A percentile compares a stretch with the other conserved stretches of the same genome.
Conservation (phyloP, 495 filamentous ascomycete species). For the Paragyromitra xinjiangensis region DNA sequence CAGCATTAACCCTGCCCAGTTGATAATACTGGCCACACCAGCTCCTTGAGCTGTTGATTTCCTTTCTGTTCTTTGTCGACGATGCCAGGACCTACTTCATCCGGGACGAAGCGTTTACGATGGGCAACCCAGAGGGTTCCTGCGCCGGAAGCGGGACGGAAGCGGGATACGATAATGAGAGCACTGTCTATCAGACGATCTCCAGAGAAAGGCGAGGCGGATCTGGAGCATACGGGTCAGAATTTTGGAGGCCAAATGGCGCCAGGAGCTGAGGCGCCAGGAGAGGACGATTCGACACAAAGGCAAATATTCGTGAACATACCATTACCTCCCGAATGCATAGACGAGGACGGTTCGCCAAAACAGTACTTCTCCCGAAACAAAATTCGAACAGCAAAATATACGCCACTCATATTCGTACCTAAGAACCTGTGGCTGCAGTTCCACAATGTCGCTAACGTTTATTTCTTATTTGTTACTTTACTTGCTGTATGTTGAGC, state of each 20-base stretch:
- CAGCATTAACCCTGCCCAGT: constrained; percentile 20
- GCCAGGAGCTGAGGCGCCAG: constrained; percentile 57
- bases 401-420: constrained; percentile 94
- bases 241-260: constrained; percentile 42
- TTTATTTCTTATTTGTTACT: constrained; percentile 97
- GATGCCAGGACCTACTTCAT: constrained; percentile 48
- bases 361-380: constrained; percentile 78
- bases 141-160: constrained; percentile 75
- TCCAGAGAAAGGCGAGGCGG: constrained; percentile 55
- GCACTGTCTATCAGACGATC: constrained; percentile 52
- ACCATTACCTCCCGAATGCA: constrained; percentile 77
- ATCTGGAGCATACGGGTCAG: constrained; percentile 56
- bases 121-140: constrained; percentile 91
- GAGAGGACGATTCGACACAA: constrained; percentile 59
- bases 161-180: constrained; percentile 81
- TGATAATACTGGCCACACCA: constrained; percentile 45
- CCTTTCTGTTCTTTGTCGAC: constrained; percentile 48
- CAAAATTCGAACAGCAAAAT: constrained; percentile 98
- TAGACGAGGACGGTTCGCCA: constrained; percentile 84
- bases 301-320: constrained; percentile 83
- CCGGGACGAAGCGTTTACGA: constrained; percentile 67
- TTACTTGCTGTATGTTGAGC: constrained; percentile 81
- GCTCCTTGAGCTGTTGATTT: constrained; percentile 43
- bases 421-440: constrained; percentile 97
- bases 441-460: constrained; percentile 98